Percentiles rank a stretch among this genome's conserved stretches.
Evolutionary conservation across 352 stramenopile genomes (phyloP).

Genomic region (Phytopythium kandeliae): DNA sequence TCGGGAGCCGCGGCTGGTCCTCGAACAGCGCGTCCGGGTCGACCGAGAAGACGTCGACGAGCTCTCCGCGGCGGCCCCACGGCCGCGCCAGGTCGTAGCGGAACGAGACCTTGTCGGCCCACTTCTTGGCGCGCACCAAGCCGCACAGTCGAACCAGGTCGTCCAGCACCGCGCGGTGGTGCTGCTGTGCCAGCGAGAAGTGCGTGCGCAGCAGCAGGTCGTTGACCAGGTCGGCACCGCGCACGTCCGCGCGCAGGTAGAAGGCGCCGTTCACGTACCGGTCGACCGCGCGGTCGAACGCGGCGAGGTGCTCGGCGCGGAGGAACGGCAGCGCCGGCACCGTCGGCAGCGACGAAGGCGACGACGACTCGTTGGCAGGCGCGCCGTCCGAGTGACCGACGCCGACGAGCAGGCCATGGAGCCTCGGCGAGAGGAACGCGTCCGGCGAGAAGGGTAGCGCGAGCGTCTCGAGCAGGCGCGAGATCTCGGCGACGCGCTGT

Average conservation of each 20-base stretch:
- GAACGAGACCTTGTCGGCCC: constrained; percentile 74
- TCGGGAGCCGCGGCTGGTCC: constrained; percentile 27
- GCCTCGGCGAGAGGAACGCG: constrained; percentile 34
- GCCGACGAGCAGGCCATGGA: constrained; percentile 22
- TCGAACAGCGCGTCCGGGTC: constrained; percentile 19
- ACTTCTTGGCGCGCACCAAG: constrained; percentile 53
- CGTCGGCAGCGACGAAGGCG: neutral
- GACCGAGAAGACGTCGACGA: constrained; percentile 44
- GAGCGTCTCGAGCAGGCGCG: constrained; percentile 26
- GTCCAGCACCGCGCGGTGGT: constrained; percentile 42
- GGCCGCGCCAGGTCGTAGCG: constrained; percentile 56
- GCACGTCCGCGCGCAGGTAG: constrained; percentile 37
- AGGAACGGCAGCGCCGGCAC: constrained; percentile 37
- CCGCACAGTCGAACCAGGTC: constrained; percentile 49
- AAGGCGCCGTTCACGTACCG: constrained; percentile 68
- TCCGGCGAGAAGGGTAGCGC: constrained; percentile 28
- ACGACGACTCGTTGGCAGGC: too few relatives aligned
- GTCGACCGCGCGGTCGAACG: constrained; percentile 49
- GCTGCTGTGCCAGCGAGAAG: constrained; percentile 39
- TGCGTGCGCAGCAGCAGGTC: constrained; percentile 42
- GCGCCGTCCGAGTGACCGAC: neutral
- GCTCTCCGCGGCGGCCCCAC: constrained; percentile 54
- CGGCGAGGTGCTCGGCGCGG: constrained; percentile 29
- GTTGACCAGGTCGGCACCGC: constrained; percentile 58
- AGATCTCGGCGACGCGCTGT: constrained; percentile 47